A percentile compares a stretch with the other conserved stretches of the same genome.
These are phyloP conservation scores for Asterella californica DNA, from an alignment of 225 moss, liverwort and hornwort species.

Conservation along the genomic window DNA sequence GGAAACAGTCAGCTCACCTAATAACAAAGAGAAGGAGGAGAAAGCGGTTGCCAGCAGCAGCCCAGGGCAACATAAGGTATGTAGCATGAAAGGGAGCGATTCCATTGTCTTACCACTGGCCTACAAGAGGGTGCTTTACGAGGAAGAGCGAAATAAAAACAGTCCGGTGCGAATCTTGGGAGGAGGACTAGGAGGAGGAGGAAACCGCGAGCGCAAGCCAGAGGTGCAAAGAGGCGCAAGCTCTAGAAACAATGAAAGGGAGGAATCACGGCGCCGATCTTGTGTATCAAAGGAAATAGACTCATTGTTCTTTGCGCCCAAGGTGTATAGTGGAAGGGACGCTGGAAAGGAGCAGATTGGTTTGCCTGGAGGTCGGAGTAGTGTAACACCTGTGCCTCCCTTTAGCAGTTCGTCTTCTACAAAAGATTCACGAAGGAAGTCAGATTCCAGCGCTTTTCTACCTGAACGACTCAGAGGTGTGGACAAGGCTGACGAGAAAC, in stretches of 20 bases:
- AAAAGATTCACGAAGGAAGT: constrained; percentile 22
- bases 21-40: constrained; percentile 11
- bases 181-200: constrained; percentile 28
- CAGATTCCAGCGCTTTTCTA: constrained; percentile 17
- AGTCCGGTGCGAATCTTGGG: constrained; percentile 34
- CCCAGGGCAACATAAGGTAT: constrained; percentile 30
- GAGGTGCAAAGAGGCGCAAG: constrained; percentile 30
- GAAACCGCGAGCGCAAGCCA: constrained; percentile 28
- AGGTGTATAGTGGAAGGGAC: constrained; percentile 17
- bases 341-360: constrained; percentile 17
- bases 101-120: constrained; percentile 44
- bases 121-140: constrained; percentile 30
- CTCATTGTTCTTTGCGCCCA: constrained; percentile 11
- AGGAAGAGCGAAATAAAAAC: constrained; percentile 31
- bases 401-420: background rate
- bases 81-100: constrained; percentile 56
- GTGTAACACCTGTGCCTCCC: constrained; percentile 3
- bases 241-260: constrained; percentile 26
- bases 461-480: constrained; percentile 3
- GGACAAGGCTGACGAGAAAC: constrained; percentile 14
- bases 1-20: constrained; percentile 11
- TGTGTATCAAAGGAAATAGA: constrained; percentile 23
- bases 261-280: constrained; percentile 19
- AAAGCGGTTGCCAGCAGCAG: constrained; percentile 8
- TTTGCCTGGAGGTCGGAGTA: constrained; percentile 3